phyloP scores from a whole-genome alignment of 2,329 filamentous ascomycete species.

The Aspergillus melleus region DNA sequence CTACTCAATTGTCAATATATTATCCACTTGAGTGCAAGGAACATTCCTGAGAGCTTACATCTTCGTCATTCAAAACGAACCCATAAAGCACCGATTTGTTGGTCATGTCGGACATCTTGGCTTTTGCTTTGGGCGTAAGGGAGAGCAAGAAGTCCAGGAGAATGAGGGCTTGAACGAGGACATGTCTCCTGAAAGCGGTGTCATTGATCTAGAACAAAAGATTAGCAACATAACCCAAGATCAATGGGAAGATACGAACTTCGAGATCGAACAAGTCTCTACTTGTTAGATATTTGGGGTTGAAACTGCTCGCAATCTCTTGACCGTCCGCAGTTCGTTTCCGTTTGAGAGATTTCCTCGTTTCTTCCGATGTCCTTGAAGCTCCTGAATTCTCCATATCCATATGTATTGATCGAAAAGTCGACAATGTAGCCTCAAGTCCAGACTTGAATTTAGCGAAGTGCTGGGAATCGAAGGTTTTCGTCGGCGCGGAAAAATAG shows the following conservation, averaged over 20 bases:
- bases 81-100: constrained; percentile 90
- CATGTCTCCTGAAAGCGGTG: constrained; percentile 87
- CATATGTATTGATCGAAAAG: constrained; percentile 70
- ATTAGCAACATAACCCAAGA: constrained; percentile 20
- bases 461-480: constrained; percentile 69
- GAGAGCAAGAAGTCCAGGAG: constrained; percentile 94
- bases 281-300: constrained; percentile 98
- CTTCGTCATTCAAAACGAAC: constrained; percentile 76
- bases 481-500: constrained; percentile 86
- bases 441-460: constrained; percentile 66
- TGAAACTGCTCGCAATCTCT: constrained; percentile 74
- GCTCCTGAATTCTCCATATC: constrained; percentile 67
- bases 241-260: constrained; percentile 49
- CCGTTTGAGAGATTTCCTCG: constrained; percentile 66
- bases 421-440: constrained; percentile 63
- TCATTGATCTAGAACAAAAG: constrained; percentile 71
- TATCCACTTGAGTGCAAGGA: background rate
- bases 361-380: constrained; percentile 61
- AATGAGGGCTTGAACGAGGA: constrained; percentile 92
- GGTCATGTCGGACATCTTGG: constrained; percentile 69
- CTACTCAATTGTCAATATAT: constrained; percentile 43
- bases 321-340: constrained; percentile 65
- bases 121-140: constrained; percentile 76
- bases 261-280: constrained; percentile 94
- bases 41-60: constrained; percentile 54